phyloP scores from a whole-genome alignment of 371 early-diverging fungal genomes.

The Synchytrium microbalum region DNA sequence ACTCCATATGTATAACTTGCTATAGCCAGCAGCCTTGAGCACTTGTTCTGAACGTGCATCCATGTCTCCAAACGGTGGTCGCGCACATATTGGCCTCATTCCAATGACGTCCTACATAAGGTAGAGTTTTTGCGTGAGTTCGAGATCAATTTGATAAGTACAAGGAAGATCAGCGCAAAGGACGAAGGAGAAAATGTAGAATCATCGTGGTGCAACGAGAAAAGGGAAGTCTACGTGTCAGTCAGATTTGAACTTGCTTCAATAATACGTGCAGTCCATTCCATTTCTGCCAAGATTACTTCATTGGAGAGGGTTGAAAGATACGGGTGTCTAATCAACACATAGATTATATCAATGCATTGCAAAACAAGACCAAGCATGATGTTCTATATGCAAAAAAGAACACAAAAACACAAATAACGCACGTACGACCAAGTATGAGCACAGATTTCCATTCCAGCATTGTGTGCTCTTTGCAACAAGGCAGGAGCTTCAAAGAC shows the following conservation, averaged over 20 bases:
- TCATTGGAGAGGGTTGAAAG: neutral
- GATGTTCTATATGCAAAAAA: no score
- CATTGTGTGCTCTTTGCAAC: neutral
- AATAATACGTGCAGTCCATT: neutral
- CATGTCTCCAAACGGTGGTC: neutral
- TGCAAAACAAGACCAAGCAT: no score
- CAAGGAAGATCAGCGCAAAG: neutral
- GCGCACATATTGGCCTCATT: neutral
- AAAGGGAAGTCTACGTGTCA: no score
- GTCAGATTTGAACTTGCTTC: no score
- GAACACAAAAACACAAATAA: no score
- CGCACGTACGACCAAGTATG: constrained; percentile 2
- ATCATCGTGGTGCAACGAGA: no score
- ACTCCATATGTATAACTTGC: neutral
- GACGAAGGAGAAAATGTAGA: neutral
- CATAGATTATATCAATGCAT: no score
- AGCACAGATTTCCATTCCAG: neutral
- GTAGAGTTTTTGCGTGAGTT: no score
- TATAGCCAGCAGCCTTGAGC: neutral
- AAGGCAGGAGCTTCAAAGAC: constrained; percentile 1
- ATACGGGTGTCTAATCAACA: neutral
- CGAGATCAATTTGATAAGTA: neutral
- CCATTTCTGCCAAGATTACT: neutral
- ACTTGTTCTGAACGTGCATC: neutral
- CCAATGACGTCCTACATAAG: neutral